Evolutionary conservation across 2,329 filamentous ascomycete species (phyloP), one percentile per base, ranked within the genome.

Genomic region (Zasmidium angulare): DNA sequence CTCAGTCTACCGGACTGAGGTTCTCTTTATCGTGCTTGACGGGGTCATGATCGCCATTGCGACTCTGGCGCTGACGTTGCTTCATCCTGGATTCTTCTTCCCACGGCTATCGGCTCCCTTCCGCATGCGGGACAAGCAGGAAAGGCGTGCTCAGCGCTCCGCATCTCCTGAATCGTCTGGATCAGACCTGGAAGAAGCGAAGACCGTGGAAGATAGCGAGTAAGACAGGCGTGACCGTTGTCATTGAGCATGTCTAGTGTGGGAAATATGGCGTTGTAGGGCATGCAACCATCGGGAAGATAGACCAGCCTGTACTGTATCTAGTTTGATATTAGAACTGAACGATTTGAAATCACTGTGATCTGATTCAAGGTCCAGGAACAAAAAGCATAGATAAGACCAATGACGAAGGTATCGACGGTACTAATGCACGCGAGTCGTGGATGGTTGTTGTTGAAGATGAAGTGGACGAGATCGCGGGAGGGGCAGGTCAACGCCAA

Each of bases 61-160:
- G 1, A 66, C 71, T 26, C 67, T 79, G 2, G 59, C 73, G 17
- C 70, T 80, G 36, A 80, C 77, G 1, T 55, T 76, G 24, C 71
- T 76, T 36, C 78, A 81, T 59, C 79, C 79, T 0, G 76, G 74
- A 14, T 69, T 77, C 53, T 79, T 75, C 70, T 75, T 79, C 55
- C 50, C 61, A 12, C 31, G 20, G 50, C 29, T 49, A 12, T 49
- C 23, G 14, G 46, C 36, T 19, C 36, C 36, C 36, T 43, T 43
- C 36, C 36, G 36, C 36, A 43, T 43, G 36, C 36, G 36, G 11
- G 14, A 14, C 6, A 43, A 43, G 36, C 6, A 43, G 36, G 36
- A 43, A 19, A 43, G 36, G 36, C 36, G 36, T 43, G 36, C 12
- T 43, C 36, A 43, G 36, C 6, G 36, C n/a, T 43, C 36, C 14